Conservation (phyloP, 139 green algal species). For the Chlamydomonas sp. region DNA sequence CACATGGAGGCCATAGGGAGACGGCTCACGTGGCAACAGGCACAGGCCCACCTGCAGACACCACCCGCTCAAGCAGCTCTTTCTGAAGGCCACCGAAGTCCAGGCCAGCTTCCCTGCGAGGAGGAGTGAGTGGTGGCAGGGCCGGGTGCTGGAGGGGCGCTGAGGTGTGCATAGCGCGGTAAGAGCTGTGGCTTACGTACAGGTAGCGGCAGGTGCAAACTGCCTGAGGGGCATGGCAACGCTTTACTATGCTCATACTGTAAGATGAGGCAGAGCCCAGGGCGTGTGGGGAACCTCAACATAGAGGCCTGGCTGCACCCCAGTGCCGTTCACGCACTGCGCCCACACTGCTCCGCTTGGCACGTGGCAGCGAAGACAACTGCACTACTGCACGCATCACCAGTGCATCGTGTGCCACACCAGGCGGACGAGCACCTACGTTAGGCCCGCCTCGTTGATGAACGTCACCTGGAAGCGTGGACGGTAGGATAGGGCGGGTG, state of each 20-base stretch:
- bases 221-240: too few species aligned
- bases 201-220: too few species aligned
- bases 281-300: too few species aligned
- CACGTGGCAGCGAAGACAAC: too few species aligned
- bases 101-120: constrained; percentile 76
- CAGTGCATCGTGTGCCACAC: not conserved
- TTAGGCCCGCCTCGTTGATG: constrained; percentile 64
- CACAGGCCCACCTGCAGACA: constrained; percentile 24
- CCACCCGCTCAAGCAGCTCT: constrained; percentile 83
- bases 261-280: too few species aligned
- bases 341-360: too few species aligned
- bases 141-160: not conserved
- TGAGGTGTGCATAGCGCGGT: not conserved
- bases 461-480: constrained; percentile 71
- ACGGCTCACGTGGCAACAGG: not conserved
- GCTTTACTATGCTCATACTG: too few species aligned
- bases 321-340: too few species aligned
- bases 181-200: not conserved
- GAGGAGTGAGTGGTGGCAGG: not conserved
- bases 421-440: not conserved
- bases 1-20: too few species aligned
- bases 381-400: too few species aligned
- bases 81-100: constrained; percentile 89
- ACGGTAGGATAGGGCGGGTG: too few species aligned
- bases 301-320: too few species aligned